Evolutionary conservation across 2,329 filamentous ascomycete genomes (phyloP), one percentile per base, ranked within the genome.

Genomic region (Cryphonectria naterciae): DNA sequence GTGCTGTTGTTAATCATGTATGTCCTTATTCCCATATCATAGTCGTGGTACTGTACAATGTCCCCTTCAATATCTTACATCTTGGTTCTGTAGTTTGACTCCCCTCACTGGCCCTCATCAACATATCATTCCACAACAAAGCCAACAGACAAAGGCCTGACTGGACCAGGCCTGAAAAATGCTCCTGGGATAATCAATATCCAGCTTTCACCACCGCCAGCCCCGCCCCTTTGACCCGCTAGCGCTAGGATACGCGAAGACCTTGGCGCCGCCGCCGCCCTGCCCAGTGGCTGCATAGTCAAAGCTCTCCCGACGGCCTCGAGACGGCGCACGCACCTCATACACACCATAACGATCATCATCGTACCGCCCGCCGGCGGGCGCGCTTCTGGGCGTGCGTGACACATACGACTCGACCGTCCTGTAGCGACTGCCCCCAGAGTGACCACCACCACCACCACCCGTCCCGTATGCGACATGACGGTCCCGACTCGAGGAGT

Each of bases 271-370:
- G 61, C 60, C 37, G 32, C 32, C 3, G 32, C 32, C 32, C 60
- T 35, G 60, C 56, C 56, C 13, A 39, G 60, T 10, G 58, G 32
- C 37, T 8, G 22, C 22, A 32, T 64, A 46, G 39, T 46, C 61
- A 13, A 35, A 35, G 10, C 63, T 65, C 43, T 52, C 63, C 43
- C 63, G 41, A 15, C 41, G 63, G 17, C 62, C n/a, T 15, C 39
- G 41, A 46, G 37, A n/a, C 19, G 39, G n/a, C n/a, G 62, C 41
- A 22, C 39, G 58, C 32, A 39, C 19, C 58, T 61, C 61, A 43
- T 63, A 63, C n/a, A n/a, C 61, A 8, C 39, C 41, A 10, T 64
- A 64, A 35, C 60, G 35, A 25, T 15, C 60, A 37, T 62, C 60
- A 2, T 17, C 54, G 28, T 58, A 35, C 25, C 25, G 25, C 13